Base-by-base conservation (phyloP, 108 stramenopile genomes). In the Thalassiosira profunda region DNA sequence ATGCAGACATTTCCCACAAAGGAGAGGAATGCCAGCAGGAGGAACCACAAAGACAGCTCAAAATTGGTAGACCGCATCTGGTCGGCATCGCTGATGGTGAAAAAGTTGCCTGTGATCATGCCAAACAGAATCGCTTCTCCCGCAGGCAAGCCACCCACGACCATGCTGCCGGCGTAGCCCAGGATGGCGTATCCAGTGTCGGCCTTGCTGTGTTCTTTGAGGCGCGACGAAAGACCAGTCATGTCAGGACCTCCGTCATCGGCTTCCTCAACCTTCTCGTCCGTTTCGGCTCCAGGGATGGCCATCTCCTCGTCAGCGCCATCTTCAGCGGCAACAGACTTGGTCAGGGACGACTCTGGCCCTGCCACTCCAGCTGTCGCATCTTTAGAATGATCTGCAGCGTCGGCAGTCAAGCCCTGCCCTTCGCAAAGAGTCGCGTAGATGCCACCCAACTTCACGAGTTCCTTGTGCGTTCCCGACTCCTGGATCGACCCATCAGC, bases 401-500 rank as follows among this genome's bases (percentile, higher is more conserved):
- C 53, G 26, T 60, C 66, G 2, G 58, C 53, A 14, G 57, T 52
- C 40, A 75, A 24, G 7, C 74, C 74, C 63, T 86, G 85, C 36
- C 72, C 71, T 46, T 74, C 69, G 37, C 80, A 76, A 14, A 86
- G 66, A 3, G 45, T 48, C 3, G 72, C 45, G 54, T 86, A 86
- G 30, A 79, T 56, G 1, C 85, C 85, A 6, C 60, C 64, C 17
- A 52, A 73, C 3, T 76, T 63, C 28, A 90, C 33, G 57, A 93
- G 59, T 52, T 93, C 86, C 9, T 57, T 67, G 56, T 93, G 92
- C 24, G 84, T 88, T 6, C 92, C 92, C 51, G 54, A 73, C 75
- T 93, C 92, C 12, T 90, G 82, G 42, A 90, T 79, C 2, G 76
- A 68, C 14, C 92, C 92, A 56, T 90, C 84, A 38, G 80, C 80